Evolutionary conservation across 2,329 filamentous ascomycete genomes (phyloP).

Genomic region (Xylariaceae sp.): DNA sequence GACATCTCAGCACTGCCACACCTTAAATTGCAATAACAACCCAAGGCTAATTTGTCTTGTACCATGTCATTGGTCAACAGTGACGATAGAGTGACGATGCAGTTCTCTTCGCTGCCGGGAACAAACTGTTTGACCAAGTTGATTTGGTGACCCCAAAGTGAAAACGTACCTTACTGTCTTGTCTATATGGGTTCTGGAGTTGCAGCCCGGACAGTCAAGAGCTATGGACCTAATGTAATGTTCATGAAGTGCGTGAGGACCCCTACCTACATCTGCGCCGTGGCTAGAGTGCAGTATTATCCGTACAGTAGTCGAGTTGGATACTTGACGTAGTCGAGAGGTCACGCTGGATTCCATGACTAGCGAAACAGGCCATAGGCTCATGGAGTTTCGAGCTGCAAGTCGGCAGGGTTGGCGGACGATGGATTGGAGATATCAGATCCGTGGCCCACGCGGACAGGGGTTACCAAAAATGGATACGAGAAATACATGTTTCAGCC

Average conservation of each 20-base stretch:
- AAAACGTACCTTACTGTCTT: neutral
- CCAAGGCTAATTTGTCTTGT: neutral
- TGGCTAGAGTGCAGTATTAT: constrained; percentile 2
- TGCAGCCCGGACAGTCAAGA: neutral
- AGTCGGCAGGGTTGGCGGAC: too few relatives aligned
- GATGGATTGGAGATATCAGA: constrained; percentile 3
- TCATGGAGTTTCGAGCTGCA: constrained; percentile 8
- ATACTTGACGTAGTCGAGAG: neutral
- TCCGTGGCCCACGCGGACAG: constrained; percentile 25
- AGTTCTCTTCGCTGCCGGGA: neutral
- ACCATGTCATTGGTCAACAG: neutral
- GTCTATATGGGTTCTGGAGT: neutral
- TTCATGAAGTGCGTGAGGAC: neutral
- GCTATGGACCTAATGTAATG: too few relatives aligned
- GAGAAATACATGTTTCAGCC: constrained; percentile 44
- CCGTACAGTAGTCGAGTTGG: neutral
- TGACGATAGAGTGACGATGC: neutral
- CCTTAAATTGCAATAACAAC: neutral
- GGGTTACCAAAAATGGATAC: constrained; percentile 41
- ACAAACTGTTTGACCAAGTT: too few relatives aligned
- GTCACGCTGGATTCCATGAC: neutral
- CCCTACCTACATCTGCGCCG: constrained; percentile 4
- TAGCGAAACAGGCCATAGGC: constrained; percentile 13
- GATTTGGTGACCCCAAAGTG: neutral
- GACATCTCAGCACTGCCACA: neutral